phyloP scores from a whole-genome alignment of 2,329 filamentous ascomycete genomes.

The Tolypocladium ovalisporum region DNA sequence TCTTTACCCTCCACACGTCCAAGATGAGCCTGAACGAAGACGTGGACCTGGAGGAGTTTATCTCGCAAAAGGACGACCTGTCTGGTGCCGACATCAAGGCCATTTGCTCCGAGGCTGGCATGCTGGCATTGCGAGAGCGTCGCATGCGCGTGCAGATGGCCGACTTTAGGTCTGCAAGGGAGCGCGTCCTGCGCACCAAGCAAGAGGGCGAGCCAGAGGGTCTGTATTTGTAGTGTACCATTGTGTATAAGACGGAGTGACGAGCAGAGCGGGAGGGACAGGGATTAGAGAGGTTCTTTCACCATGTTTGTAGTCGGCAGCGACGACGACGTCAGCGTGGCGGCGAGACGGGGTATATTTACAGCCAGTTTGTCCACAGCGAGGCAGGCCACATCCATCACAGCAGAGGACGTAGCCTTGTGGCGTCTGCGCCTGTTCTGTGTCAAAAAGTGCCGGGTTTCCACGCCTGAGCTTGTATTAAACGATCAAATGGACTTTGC shows the following conservation, averaged over 20 bases:
- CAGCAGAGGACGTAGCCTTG: not conserved
- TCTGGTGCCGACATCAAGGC: conserved; percentile 98
- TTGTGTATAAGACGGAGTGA: conserved; percentile 1
- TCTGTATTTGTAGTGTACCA: conserved; percentile 73
- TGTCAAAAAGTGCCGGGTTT: not conserved
- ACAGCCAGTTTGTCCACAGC: not conserved
- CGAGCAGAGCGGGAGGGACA: not conserved
- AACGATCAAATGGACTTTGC: no score
- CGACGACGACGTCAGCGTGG: not conserved
- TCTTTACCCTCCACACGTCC: conserved; percentile 93
- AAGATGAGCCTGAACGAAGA: conserved; percentile 97
- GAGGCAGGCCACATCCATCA: not conserved
- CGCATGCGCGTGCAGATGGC: conserved; percentile 99
- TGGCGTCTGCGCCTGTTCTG: no score
- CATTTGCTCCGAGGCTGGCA: conserved; percentile 92
- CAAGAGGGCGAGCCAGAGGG: conserved; percentile 97
- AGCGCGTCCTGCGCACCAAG: conserved; percentile 96
- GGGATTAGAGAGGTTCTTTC: not conserved
- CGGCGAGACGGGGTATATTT: not conserved
- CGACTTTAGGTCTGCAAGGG: conserved; percentile 85
- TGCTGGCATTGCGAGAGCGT: conserved; percentile 87
- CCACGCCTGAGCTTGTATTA: no score
- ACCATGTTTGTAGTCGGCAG: not conserved
- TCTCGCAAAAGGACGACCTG: conserved; percentile 94
- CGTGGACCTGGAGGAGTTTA: conserved; percentile 98